A percentile compares a stretch with the other conserved stretches of the same genome.
These are phyloP conservation scores for Aphanocladium album DNA, from an alignment of 2,329 filamentous ascomycete species.

Conservation along the genomic window DNA sequence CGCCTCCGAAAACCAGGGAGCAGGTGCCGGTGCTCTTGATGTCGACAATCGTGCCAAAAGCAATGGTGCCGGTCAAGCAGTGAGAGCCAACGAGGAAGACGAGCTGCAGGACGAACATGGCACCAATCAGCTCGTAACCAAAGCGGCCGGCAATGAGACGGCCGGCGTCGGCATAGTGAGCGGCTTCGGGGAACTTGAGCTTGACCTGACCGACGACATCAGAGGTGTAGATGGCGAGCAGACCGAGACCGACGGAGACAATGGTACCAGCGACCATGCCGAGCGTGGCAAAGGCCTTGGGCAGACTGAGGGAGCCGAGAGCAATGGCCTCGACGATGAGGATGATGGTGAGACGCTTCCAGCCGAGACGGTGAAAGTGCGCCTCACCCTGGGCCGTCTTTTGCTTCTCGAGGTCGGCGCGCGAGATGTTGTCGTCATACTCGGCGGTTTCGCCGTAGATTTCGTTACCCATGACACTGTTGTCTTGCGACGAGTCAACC, in stretches of 20 bases:
- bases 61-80: conserved; percentile 64
- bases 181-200: conserved; percentile 50
- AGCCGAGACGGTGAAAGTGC: conserved; percentile 49
- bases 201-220: conserved; percentile 45
- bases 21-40: conserved; percentile 37
- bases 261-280: conserved; percentile 49
- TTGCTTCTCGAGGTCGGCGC: conserved; percentile 40
- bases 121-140: conserved; percentile 58
- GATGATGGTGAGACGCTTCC: conserved; percentile 52
- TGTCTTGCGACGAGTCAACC: conserved; percentile 13
- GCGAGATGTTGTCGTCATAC: conserved; percentile 25
- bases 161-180: conserved; percentile 64
- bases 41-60: conserved; percentile 59
- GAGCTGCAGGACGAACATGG: conserved; percentile 58
- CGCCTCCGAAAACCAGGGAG: conserved; percentile 40
- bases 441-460: conserved; percentile 33
- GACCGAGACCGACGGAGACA: conserved; percentile 36
- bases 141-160: conserved; percentile 54
- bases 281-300: conserved; percentile 46
- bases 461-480: conserved; percentile 23
- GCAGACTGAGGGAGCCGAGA: conserved; percentile 47
- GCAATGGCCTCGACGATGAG: conserved; percentile 54
- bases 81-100: conserved; percentile 69
- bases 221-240: conserved; percentile 44
- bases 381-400: conserved; percentile 41